Percentiles rank a stretch among this genome's conserved stretches.
Conservation (phyloP, 805 yeast genomes). For the Priceomyces medius region DNA sequence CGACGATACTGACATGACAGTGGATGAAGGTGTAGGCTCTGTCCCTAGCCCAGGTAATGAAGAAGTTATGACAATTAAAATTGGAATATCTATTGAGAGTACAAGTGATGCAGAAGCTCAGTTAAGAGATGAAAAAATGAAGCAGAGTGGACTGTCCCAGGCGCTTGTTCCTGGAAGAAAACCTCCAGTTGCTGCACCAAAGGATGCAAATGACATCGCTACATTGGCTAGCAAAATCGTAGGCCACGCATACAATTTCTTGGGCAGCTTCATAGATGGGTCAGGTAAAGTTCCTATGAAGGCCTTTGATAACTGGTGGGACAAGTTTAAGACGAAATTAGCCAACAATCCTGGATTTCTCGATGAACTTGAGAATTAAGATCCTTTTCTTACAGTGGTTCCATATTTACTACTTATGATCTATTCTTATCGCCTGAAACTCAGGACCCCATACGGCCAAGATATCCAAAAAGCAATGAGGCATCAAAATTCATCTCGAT, state of each 20-base stretch:
- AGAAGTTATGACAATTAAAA: conserved; percentile 35
- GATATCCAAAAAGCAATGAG: too few relatives aligned
- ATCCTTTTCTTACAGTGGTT: too few relatives aligned
- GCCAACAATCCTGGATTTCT: conserved; percentile 81
- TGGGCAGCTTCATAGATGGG: conserved; percentile 81
- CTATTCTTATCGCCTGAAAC: too few relatives aligned
- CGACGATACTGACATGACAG: conserved; percentile 39
- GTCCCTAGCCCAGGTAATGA: conserved; percentile 11
- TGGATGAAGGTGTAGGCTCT: conserved; percentile 31
- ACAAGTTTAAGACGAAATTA: conserved; percentile 72
- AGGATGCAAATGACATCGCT: conserved; percentile 38
- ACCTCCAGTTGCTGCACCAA: conserved; percentile 16
- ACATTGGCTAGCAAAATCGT: conserved; percentile 82
- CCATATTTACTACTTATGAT: too few relatives aligned
- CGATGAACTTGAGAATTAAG: conserved; percentile 38
- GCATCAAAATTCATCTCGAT: too few relatives aligned
- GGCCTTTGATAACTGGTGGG: conserved; percentile 95
- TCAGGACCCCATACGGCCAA: too few relatives aligned
- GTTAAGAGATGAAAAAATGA: conserved; percentile 43
- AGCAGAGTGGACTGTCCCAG: conserved; percentile 14
- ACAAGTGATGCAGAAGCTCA: conserved; percentile 60
- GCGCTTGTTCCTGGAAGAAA: conserved; percentile 22
- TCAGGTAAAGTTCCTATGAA: conserved; percentile 83
- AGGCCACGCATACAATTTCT: conserved; percentile 85
- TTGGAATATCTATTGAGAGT: conserved; percentile 93